Evolutionary conservation across 73 alveolate species (phyloP).

Genomic region (Blepharisma japonicum): DNA sequence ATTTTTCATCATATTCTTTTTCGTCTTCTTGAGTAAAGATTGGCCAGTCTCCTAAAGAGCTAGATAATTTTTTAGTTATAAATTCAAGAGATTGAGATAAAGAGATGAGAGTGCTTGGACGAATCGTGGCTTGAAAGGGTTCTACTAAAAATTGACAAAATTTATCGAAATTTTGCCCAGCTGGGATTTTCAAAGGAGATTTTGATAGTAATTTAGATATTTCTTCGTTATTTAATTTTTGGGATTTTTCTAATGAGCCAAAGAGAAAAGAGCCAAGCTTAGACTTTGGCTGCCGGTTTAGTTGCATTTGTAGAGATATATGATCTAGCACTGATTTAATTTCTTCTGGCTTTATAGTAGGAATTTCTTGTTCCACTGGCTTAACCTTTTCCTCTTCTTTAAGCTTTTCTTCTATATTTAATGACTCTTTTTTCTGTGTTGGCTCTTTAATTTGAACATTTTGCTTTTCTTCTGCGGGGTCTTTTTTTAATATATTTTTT

Average conservation of each 20-base stretch:
- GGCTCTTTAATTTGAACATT: no score
- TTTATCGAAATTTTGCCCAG: not conserved
- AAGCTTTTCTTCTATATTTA: no score
- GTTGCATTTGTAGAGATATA: conserved; percentile 4
- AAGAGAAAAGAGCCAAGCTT: not conserved
- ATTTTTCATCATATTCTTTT: conserved; percentile 12
- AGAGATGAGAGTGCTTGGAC: not conserved
- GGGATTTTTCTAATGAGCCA: not conserved
- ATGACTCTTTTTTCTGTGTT: no score
- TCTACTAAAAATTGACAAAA: not conserved
- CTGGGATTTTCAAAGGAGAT: not conserved
- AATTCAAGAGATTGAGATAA: not conserved
- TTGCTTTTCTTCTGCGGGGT: no score
- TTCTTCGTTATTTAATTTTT: not conserved
- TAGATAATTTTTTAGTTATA: not conserved
- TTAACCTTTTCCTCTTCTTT: not conserved
- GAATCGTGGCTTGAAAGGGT: not conserved
- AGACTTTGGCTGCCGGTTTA: conserved; percentile 20
- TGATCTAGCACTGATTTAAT: not conserved
- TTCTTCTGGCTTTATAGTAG: not conserved
- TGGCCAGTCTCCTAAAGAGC: not conserved
- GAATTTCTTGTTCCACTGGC: not conserved
- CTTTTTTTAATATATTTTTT: no score
- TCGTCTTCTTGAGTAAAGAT: conserved; percentile 33
- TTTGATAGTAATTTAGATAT: not conserved